Evolutionary conservation across 257 asterid genomes (phyloP).

Genomic region (Plantago elongata): DNA sequence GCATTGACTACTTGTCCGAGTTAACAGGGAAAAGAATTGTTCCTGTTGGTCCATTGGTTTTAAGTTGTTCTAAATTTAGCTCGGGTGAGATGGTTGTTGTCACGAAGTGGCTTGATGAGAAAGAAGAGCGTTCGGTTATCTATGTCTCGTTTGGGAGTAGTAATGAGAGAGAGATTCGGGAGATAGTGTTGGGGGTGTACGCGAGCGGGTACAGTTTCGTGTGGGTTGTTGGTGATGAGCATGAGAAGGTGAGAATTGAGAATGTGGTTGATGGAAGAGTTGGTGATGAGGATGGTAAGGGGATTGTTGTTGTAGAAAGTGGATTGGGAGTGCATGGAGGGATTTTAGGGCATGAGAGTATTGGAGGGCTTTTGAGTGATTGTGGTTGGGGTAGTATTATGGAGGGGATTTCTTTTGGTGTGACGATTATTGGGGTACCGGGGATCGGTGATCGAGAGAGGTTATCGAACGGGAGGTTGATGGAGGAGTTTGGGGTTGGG

Average conservation of each 20-base stretch:
- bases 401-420: slow-evolving; percentile 29
- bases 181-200: slow-evolving; percentile 38
- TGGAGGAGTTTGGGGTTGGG: slow-evolving; percentile 29
- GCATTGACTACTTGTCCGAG: slow-evolving; percentile 25
- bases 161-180: slow-evolving; percentile 30
- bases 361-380: slow-evolving; percentile 36
- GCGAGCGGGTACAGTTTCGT: slow-evolving; percentile 34
- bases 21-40: slow-evolving; percentile 27
- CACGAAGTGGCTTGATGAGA: slow-evolving; percentile 32
- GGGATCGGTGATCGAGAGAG: slow-evolving; percentile 20
- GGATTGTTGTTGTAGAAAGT: slow-evolving; percentile 23
- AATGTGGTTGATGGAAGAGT: slow-evolving; percentile 32
- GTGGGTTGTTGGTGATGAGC: slow-evolving; percentile 22
- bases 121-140: slow-evolving; percentile 25
- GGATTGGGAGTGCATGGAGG: slow-evolving; percentile 39
- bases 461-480: slow-evolving; percentile 22
- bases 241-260: slow-evolving; percentile 1
- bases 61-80: background rate
- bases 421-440: slow-evolving; percentile 27
- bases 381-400: slow-evolving; percentile 38
- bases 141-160: slow-evolving; percentile 37
- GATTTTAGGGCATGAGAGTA: slow-evolving; percentile 29
- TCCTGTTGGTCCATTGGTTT: slow-evolving; percentile 35
- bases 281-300: slow-evolving; percentile 11
- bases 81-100: slow-evolving; percentile 6